Evolutionary conservation across 192 early-diverging fungal genomes (phyloP), one percentile per base, ranked within the genome.

Genomic region (Paraglomus occultum): DNA sequence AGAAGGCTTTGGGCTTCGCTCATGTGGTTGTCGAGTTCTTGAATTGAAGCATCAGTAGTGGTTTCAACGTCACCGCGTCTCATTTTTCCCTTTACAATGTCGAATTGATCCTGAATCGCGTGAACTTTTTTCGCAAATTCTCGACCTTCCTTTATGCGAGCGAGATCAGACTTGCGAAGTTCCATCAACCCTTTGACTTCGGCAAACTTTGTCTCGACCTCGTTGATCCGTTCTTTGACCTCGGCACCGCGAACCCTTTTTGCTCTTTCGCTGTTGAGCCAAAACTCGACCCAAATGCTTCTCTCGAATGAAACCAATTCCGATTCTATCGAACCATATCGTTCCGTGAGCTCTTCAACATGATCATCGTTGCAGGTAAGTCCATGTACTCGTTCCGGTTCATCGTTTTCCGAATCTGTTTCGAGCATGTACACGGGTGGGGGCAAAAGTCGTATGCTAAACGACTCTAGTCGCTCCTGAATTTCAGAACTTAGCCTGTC

Each of bases 351-450:
- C 44, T 69, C 67, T 40, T 8, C 67, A 9, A 69, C 53, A 15
- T 69, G 67, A 69, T 69, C 67, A 57, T 69, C 67, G 45, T 44
- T 69, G 57, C 67, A 69, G 9, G 67, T 69, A 31, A 69, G 42
- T 47, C 67, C 67, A 38, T 69, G 67, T 40, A 69, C 22, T 57
- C 67, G 67, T 69, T 58, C 52, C 22, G 53, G 53, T 69, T 69
- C 67, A 23, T 69, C 67, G 17, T 15, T 69, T 46, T 57, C 67
- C 15, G 43, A 40, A 14, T 57, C 22, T 8, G 67, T n/a, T 15
- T 69, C 67, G 18, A 47, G 45, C 53, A 57, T 54, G 40, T 69
- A 48, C 44, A 54, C 57, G 8, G 67, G 67, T 31, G 67, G 67
- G 11, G 53, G 47, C 8, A 45, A 5, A 40, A 69, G 53, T 20